A percentile compares a stretch with the other conserved stretches of the same genome.
Conservation (phyloP, 495 filamentous ascomycete species). For the Daldinia concentrica region DNA sequence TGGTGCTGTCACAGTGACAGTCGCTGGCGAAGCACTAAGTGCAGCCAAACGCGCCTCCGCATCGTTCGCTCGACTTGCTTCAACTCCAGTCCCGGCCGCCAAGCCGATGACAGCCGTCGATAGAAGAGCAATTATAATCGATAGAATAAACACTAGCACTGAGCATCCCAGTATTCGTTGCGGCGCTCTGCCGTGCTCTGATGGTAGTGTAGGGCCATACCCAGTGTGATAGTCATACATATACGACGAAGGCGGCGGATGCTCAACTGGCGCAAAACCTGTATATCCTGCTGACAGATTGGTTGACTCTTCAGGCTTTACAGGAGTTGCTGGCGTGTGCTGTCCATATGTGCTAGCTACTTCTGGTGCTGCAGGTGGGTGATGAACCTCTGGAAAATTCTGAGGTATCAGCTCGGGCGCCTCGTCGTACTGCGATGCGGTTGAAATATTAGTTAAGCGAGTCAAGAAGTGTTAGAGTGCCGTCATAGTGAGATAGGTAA, state of each 20-base stretch:
- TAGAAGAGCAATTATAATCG: slow-evolving; percentile 52
- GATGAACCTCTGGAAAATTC: slow-evolving; percentile 52
- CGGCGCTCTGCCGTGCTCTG: slow-evolving; percentile 19
- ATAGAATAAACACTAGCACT: slow-evolving; percentile 53
- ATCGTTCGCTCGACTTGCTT: slow-evolving; percentile 52
- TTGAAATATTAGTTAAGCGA: slow-evolving; percentile 8
- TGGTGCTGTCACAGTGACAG: slow-evolving; percentile 39
- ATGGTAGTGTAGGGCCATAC: slow-evolving; percentile 19
- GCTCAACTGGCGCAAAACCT: slow-evolving; percentile 15
- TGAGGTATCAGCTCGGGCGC: slow-evolving; percentile 53
- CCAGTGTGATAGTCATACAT: slow-evolving; percentile 21
- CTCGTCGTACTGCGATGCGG: slow-evolving; percentile 47
- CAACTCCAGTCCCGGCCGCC: slow-evolving; percentile 54
- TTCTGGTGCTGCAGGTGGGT: slow-evolving; percentile 38
- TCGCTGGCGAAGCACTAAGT: slow-evolving; percentile 34
- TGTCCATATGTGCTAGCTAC: slow-evolving; percentile 21
- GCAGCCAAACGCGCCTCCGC: slow-evolving; percentile 45
- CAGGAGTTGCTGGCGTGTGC: slow-evolving; percentile 12
- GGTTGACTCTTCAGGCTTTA: slow-evolving; percentile 27
- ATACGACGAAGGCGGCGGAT: slow-evolving; percentile 17
- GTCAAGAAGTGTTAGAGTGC: neutral
- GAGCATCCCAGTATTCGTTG: slow-evolving; percentile 49
- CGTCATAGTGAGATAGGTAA: neutral
- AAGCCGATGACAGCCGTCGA: slow-evolving; percentile 55
- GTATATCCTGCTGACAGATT: slow-evolving; percentile 20